Conservation (phyloP, 345 rosid genomes). For the Reutealis trisperma region DNA sequence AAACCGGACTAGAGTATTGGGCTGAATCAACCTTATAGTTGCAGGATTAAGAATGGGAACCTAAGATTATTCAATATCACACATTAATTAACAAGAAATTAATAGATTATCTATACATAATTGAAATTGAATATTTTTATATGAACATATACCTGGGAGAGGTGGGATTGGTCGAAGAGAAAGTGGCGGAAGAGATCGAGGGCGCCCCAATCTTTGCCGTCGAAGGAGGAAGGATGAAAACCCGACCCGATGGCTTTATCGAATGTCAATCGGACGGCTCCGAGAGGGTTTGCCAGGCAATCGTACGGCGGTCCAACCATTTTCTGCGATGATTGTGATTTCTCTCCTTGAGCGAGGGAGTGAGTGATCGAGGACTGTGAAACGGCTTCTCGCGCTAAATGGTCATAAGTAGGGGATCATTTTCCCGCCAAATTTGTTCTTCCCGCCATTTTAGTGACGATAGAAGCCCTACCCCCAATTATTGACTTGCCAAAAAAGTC, state of each 20-base stretch:
- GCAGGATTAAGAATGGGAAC: slow-evolving; percentile 64
- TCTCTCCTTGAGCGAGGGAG: neutral
- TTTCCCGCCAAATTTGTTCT: slow-evolving; percentile 41
- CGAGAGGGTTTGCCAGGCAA: slow-evolving; percentile 79
- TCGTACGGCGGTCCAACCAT: slow-evolving; percentile 89
- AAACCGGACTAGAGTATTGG: slow-evolving; percentile 72
- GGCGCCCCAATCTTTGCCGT: slow-evolving; percentile 91
- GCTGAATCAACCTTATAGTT: slow-evolving; percentile 56
- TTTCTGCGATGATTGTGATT: slow-evolving; percentile 2
- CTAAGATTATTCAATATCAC: slow-evolving; percentile 29
- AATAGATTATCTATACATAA: neutral
- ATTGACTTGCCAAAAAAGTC: too few species aligned
- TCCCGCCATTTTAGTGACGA: slow-evolving; percentile 36
- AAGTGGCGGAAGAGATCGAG: slow-evolving; percentile 71
- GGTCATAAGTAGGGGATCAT: neutral
- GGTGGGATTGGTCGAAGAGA: slow-evolving; percentile 61
- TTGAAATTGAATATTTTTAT: neutral
- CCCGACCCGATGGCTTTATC: slow-evolving; percentile 66
- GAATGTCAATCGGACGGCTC: slow-evolving; percentile 81
- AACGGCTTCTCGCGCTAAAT: neutral
- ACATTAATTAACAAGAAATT: neutral
- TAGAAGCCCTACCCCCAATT: neutral
- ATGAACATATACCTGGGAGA: slow-evolving; percentile 46
- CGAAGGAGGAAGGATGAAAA: slow-evolving; percentile 60
- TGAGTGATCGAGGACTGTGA: neutral